These are phyloP conservation scores for Ophioceras dolichostomum DNA, from an alignment of 2,329 filamentous ascomycete species.

Conservation along the genomic window DNA sequence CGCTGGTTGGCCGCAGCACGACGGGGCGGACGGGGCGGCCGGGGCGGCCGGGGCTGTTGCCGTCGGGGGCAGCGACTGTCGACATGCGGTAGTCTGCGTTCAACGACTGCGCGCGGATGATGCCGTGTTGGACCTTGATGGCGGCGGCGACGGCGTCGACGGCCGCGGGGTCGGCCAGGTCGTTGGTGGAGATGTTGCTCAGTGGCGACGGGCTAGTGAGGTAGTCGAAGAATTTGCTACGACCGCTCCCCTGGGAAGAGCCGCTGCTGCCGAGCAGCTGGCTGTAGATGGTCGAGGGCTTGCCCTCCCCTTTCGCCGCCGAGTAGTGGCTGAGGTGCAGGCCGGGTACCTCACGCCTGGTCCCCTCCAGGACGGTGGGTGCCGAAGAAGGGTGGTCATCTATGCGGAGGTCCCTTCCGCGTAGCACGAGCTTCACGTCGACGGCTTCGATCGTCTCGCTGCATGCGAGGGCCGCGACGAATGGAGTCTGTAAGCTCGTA, in stretches of 20 bases:
- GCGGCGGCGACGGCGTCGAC: constrained; percentile 13
- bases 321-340: constrained; percentile 12
- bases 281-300: constrained; percentile 11
- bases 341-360: constrained; percentile 7
- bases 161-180: not conserved
- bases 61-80: constrained; percentile 4
- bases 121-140: constrained; percentile 21
- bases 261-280: constrained; percentile 14
- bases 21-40: too few species aligned
- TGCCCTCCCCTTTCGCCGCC: not conserved
- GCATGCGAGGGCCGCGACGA: constrained; percentile 20
- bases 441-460: constrained; percentile 19
- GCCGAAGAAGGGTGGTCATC: constrained; percentile 12
- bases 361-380: constrained; percentile 15
- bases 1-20: too few species aligned
- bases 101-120: constrained; percentile 22
- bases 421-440: constrained; percentile 8
- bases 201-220: too few species aligned
- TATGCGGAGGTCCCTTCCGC: constrained; percentile 11
- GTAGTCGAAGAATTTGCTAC: constrained; percentile 24
- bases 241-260: constrained; percentile 14
- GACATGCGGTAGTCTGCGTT: constrained; percentile 13
- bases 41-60: not conserved
- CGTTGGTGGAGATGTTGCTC: constrained; percentile 16
- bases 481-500: too few species aligned